Percentiles rank a stretch among this genome's conserved stretches.
phyloP scores from a whole-genome alignment of 352 stramenopile genomes.

The Phytopythium kandeliae region DNA sequence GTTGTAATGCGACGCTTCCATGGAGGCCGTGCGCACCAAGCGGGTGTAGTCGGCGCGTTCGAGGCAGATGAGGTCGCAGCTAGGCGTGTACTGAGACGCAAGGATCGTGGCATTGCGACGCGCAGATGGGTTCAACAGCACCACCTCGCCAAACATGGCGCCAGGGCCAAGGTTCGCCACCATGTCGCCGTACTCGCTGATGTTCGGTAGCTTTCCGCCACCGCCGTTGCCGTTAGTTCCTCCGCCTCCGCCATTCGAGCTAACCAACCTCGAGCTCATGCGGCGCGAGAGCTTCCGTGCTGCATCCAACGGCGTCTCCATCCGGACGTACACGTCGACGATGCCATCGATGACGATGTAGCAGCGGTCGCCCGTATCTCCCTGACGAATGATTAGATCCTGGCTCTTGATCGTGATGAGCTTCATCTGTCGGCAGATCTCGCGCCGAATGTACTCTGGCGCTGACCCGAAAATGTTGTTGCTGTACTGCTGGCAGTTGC shows the following conservation, averaged over 20 bases:
- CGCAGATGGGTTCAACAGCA: constrained; percentile 60
- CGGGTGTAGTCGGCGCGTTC: constrained; percentile 70
- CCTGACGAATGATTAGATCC: constrained; percentile 60
- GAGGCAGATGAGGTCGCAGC: constrained; percentile 65
- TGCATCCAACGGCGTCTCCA: constrained; percentile 21
- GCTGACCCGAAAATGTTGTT: constrained; percentile 78
- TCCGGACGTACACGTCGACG: constrained; percentile 67
- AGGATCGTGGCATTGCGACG: constrained; percentile 67
- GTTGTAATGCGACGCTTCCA: constrained; percentile 77
- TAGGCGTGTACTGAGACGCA: constrained; percentile 53
- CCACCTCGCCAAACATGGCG: constrained; percentile 73
- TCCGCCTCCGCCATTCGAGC: not conserved
- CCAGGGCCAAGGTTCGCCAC: constrained; percentile 58
- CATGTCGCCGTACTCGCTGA: constrained; percentile 45
- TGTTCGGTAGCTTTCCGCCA: not conserved
- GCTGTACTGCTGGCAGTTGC: constrained; percentile 78
- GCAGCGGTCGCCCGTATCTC: constrained; percentile 64
- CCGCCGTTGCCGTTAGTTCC: constrained; percentile 22
- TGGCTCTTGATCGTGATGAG: constrained; percentile 51
- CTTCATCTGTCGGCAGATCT: constrained; percentile 75
- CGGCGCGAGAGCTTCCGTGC: constrained; percentile 8
- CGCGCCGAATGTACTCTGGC: constrained; percentile 69
- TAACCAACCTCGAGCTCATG: constrained; percentile 12
- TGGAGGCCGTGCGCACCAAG: constrained; percentile 63
- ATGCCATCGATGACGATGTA: constrained; percentile 78